These are phyloP conservation scores for Cucumis cinereus DNA, from an alignment of 306 rosid species.

Conservation along the genomic window DNA sequence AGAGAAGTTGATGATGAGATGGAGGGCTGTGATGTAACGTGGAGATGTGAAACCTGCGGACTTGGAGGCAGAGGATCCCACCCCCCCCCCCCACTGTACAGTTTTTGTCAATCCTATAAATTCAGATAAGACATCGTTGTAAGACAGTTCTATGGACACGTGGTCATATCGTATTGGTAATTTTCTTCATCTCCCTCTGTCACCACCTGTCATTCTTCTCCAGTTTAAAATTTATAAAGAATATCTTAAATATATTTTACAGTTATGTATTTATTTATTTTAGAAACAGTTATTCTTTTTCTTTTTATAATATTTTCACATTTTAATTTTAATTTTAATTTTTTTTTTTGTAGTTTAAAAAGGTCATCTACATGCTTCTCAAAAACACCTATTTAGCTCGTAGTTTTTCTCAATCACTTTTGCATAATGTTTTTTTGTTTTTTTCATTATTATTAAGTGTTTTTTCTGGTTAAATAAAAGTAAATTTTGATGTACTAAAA, in stretches of 20 bases:
- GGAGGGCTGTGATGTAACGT: background rate
- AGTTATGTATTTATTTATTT: too few species aligned
- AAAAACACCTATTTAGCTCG: too few species aligned
- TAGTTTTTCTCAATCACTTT: too few species aligned
- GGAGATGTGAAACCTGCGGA: background rate
- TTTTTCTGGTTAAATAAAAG: too few species aligned
- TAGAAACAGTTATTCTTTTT: background rate
- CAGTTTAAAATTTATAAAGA: background rate
- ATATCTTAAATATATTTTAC: background rate
- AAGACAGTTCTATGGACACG: background rate
- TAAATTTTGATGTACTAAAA: too few species aligned
- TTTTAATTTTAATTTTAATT: too few species aligned
- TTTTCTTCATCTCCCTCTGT: background rate
- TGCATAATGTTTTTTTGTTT: too few species aligned
- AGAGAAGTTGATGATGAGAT: background rate
- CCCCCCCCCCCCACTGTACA: background rate
- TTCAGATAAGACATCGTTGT: conserved; percentile 5
- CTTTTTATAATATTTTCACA: background rate
- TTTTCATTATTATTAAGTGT: too few species aligned
- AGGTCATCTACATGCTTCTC: too few species aligned
- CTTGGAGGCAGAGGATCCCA: background rate
- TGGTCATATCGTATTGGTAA: background rate
- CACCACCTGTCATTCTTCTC: background rate
- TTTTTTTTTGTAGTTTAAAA: too few species aligned
- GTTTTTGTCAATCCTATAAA: background rate